Evolutionary conservation across 805 yeast species (phyloP), one percentile per base, ranked within the genome.

Genomic region (Candida xiaguanensis): DNA sequence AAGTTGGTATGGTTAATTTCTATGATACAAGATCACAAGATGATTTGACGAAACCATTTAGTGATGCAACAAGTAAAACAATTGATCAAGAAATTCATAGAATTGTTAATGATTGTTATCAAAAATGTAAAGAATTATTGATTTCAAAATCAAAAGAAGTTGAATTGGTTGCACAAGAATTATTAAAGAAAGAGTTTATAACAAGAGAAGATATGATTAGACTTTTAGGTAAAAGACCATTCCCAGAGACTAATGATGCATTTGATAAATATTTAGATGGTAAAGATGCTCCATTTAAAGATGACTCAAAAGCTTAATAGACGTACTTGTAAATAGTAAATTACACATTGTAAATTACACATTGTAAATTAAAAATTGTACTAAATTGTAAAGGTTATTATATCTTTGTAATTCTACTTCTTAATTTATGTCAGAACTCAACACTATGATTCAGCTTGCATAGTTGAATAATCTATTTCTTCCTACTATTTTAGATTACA

Each of bases 191-290:
- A 60, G 99, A 93, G 61, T 95, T 88, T 12, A 74, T 93, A 19
- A 87, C 96, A 3, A 78, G 99, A 60, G 95, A 87, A 51, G 99
- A 93, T 56, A 88, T 93, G 95, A 80, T 90, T 42, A 73, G 85
- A 38, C 59, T 93, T 38, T 65, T 93, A 34, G 99, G 99, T 9
- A 84, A 84, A 58, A 76, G 99, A 46, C 96, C 96, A 9, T 93
- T 84, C 73, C 83, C 86, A 16, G 96, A 89, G 58, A 81, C 77
- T 47, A 89, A 87, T 54, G 96, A 87, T 51, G 96, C 95, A 4
- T 88, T 89, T 62, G 88, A 86, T 61, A 84, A 85, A 61, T 83
- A 84, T 50, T 64, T 78, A 40, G 77, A 67, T 36, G 71, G 67
- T 8, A 61, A 63, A 41, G 67, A 62, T 41, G 72, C 72, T n/a